Conservation (phyloP, 306 rosid species). For the Sesbania bispinosa region DNA sequence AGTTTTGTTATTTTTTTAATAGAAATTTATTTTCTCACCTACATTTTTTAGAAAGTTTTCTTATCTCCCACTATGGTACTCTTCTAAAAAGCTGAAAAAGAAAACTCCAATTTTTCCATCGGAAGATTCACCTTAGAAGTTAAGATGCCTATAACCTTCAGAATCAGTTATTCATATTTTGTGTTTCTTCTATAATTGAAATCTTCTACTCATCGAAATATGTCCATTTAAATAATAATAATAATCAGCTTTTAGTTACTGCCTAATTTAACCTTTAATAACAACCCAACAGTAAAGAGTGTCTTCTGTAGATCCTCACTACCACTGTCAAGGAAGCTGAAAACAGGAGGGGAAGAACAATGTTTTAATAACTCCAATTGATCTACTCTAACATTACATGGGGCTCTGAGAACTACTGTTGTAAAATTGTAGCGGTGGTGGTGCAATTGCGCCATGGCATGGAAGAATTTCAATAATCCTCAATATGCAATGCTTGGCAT, state of each 20-base stretch:
- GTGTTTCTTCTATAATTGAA: neutral
- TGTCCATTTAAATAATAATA: neutral
- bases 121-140: neutral
- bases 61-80: neutral
- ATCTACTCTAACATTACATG: neutral
- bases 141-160: neutral
- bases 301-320: neutral
- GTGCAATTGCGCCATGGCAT: too few relatives aligned
- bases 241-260: slow-evolving; percentile 1
- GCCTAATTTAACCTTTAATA: neutral
- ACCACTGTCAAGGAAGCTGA: neutral
- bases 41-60: neutral
- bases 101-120: neutral
- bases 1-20: neutral
- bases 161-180: neutral
- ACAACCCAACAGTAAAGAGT: neutral
- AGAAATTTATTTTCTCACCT: neutral
- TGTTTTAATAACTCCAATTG: neutral
- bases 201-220: neutral
- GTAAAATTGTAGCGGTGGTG: too few relatives aligned
- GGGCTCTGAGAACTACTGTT: too few relatives aligned
- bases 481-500: too few relatives aligned
- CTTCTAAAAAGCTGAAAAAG: neutral
- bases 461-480: too few relatives aligned
- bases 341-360: neutral